Base-by-base conservation (phyloP, 495 filamentous ascomycete species). In the Chaetomidium leptoderma region DNA sequence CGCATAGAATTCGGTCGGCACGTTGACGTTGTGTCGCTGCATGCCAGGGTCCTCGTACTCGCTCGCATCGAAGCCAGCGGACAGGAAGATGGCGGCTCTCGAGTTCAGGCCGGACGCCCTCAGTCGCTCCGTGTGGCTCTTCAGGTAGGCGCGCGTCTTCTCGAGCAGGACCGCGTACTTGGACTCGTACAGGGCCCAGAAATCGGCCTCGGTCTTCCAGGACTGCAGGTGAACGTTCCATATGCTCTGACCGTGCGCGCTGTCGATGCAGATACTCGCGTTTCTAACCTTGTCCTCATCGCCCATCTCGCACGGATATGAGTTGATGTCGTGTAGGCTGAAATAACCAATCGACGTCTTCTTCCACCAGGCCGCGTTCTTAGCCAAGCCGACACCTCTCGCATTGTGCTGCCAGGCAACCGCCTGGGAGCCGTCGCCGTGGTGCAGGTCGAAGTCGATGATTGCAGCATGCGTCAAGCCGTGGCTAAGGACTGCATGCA, bases 311-410 rank as follows among this genome's bases (percentile, higher is more conserved):
- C 93, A 98, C 1, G 93, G 93, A 66, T 90, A 98, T 8, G 90
- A 96, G 72, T 97, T 96, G 72, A 98, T 96, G 68, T 98, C 93
- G 68, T 98, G 93, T 40, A 97, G 64, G 64, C 91, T 96, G 70
- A 93, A 97, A 65, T 98, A 98, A 2, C 92, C 95, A 59, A 96
- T 91, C 8, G 87, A 83, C 0, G 89, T 85, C 75, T 86, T 90
- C 74, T 92, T 90, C 71, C 85, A 84, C 32, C 76, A 71, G 0
- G 86, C 73, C 6, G 82, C 82, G 64, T 88, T 89, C 63, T 85
- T 85, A n/a, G 83, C 69, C 40, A 82, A 64, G 33, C 70, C 73
- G 19, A 68, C 59, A 46, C 81, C 75, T 61, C 85, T 79, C 36
- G 79, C 77, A 64, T 97, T 97, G 53, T 91, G 89, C 9, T 83